Percentiles rank a stretch among this genome's conserved stretches.
Evolutionary conservation across 2,329 filamentous ascomycete genomes (phyloP).

Genomic region (Zymoseptoria pseudotritici): DNA sequence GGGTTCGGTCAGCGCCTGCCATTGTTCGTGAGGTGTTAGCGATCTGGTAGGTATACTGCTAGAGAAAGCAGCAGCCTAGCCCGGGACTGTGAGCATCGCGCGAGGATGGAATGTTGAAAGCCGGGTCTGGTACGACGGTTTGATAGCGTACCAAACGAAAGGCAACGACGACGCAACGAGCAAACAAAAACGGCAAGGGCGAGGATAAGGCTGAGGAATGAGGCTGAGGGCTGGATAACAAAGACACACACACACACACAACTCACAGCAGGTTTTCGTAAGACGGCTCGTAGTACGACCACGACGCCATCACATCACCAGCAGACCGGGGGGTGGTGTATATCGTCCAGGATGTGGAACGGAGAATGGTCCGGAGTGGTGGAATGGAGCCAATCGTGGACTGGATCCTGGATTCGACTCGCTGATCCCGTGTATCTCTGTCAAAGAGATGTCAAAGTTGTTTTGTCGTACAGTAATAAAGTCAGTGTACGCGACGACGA

Average conservation of each 20-base stretch:
- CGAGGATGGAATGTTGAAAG: not conserved
- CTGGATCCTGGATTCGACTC: not conserved
- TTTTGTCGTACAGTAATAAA: too few relatives aligned
- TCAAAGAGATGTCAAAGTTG: too few relatives aligned
- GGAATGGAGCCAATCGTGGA: not conserved
- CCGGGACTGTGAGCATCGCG: not conserved
- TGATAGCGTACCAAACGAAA: not conserved
- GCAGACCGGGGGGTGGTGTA: too few relatives aligned
- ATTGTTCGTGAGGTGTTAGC: not conserved
- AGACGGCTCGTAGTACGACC: not conserved
- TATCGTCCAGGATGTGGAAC: not conserved
- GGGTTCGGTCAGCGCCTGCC: not conserved
- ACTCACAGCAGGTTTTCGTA: not conserved
- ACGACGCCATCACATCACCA: not conserved
- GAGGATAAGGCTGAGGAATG: too few relatives aligned
- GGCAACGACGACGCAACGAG: too few relatives aligned
- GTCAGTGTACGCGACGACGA: not conserved
- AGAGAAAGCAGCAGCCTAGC: not conserved
- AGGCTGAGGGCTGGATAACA: not conserved
- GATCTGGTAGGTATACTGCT: not conserved
- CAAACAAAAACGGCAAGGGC: not conserved
- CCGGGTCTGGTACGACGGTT: not conserved
- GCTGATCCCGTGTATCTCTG: not conserved
- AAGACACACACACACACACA: not conserved
- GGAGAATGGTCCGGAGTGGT: not conserved